Conservation (phyloP, 176 grass and related monocot genomes). For the Cenchrus fungigraminus region DNA sequence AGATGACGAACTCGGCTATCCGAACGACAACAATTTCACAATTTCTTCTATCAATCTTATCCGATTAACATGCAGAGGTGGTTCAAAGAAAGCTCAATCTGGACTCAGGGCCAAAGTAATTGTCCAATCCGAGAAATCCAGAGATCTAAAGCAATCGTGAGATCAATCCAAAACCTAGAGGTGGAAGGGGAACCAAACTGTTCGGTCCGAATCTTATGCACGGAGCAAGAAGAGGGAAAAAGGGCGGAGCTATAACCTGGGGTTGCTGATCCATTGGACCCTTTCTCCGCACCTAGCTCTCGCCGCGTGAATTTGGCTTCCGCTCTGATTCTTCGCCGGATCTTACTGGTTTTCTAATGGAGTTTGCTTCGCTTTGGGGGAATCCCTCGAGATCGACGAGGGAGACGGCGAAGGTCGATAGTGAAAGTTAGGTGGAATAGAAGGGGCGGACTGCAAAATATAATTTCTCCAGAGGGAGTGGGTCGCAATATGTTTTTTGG, state of each 20-base stretch:
- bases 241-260: constrained; percentile 22
- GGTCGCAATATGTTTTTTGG: background rate
- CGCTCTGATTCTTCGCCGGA: constrained; percentile 3
- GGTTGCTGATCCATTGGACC: constrained; percentile 41
- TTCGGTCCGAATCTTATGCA: background rate
- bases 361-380: background rate
- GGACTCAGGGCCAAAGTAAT: background rate
- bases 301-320: constrained; percentile 7
- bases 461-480: background rate
- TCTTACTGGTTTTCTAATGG: background rate
- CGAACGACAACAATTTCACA: background rate
- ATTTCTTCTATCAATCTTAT: background rate
- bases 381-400: constrained; percentile 5
- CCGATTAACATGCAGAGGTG: background rate
- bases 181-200: background rate
- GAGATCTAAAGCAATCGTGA: constrained; percentile 15
- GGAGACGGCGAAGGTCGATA: background rate
- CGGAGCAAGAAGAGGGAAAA: background rate
- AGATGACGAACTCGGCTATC: background rate
- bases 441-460: background rate
- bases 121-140: background rate
- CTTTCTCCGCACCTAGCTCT: background rate
- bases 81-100: background rate
- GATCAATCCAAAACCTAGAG: background rate
- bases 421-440: background rate